Conservation (phyloP, 345 rosid genomes). For the Salix caprea region DNA sequence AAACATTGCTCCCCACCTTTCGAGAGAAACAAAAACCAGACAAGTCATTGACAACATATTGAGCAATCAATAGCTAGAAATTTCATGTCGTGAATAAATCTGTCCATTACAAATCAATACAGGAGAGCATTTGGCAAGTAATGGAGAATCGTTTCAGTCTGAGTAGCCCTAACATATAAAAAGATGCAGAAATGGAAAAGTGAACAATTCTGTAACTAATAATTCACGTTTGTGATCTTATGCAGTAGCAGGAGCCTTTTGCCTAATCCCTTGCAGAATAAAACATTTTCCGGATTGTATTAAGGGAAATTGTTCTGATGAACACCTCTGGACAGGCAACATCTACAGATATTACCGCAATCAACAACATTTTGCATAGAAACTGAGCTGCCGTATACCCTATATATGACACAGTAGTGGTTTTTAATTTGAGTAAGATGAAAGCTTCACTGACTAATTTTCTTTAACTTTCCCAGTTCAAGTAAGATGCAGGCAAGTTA, state of each 20-base stretch:
- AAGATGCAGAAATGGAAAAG: no score
- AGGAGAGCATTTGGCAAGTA: background rate
- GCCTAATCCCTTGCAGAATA: background rate
- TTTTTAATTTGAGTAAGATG: no score
- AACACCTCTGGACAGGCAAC: background rate
- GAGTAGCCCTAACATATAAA: no score
- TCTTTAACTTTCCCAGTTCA: background rate
- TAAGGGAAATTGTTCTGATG: background rate
- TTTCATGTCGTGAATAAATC: background rate
- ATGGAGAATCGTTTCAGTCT: no score
- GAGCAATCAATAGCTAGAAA: background rate
- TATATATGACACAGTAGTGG: no score
- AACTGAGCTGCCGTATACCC: background rate
- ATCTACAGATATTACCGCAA: background rate
- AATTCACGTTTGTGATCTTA: no score
- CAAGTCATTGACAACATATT: background rate
- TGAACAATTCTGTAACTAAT: background rate
- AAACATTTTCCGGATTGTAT: background rate
- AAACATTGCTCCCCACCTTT: slow-evolving; percentile 30
- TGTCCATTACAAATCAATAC: background rate
- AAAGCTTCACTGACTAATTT: no score
- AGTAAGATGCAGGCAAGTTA: background rate
- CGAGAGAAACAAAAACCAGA: background rate
- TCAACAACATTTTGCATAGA: background rate
- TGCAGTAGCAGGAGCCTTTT: background rate